A percentile compares a stretch with the other conserved stretches of the same genome.
Conservation (phyloP, 2,329 filamentous ascomycete species). For the Phaeosphaeriaceae sp. region DNA sequence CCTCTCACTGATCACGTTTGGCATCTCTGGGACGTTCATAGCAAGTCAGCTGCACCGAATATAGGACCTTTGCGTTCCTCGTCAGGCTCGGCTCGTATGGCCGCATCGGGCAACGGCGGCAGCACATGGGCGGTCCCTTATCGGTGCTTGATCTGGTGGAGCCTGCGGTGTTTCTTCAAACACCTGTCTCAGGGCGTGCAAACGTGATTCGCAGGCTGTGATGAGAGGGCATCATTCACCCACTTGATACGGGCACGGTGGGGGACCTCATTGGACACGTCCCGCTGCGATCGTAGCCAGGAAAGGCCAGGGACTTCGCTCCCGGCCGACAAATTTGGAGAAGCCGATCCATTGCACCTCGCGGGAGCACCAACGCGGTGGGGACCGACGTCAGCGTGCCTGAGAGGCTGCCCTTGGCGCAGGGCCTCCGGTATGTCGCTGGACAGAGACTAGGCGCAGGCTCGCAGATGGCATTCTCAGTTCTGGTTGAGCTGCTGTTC, state of each 20-base stretch:
- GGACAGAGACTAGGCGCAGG: constrained; percentile 14
- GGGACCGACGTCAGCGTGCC: constrained; percentile 34
- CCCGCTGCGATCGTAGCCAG: constrained; percentile 19
- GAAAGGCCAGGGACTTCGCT: constrained; percentile 15
- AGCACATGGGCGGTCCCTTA: constrained; percentile 18
- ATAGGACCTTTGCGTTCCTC: constrained; percentile 8
- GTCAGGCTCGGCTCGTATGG: background rate
- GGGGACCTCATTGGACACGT: constrained; percentile 21
- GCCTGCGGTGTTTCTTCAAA: constrained; percentile 33
- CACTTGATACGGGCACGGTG: constrained; percentile 18
- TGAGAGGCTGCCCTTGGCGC: constrained; percentile 15
- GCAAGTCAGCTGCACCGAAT: constrained; percentile 2
- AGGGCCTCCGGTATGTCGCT: constrained; percentile 11
- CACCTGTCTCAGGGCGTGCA: constrained; percentile 19
- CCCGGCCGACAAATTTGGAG: constrained; percentile 17
- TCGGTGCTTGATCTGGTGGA: constrained; percentile 11
- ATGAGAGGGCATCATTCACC: constrained; percentile 21
- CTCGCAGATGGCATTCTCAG: background rate
- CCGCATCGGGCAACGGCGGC: constrained; percentile 16
- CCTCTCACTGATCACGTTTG: background rate
- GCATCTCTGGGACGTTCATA: background rate
- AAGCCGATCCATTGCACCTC: constrained; percentile 12
- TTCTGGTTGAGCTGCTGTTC: constrained; percentile 1
- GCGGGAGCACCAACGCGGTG: constrained; percentile 9
- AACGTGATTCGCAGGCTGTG: constrained; percentile 11